Conservation (phyloP, 768 basidiomycete species). For the Xerocomellus dryophilus region DNA sequence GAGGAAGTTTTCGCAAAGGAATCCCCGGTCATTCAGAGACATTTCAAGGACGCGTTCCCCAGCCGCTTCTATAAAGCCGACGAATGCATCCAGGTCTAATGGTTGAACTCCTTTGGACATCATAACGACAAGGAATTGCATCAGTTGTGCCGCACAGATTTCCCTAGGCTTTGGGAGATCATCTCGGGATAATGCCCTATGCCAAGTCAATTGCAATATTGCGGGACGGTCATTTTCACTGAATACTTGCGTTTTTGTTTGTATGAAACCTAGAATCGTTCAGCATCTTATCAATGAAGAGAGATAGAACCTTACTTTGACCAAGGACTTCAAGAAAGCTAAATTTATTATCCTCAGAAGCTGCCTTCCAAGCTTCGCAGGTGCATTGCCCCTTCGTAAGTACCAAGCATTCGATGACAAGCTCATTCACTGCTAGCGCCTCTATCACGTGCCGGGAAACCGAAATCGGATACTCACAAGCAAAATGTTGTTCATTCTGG, state of each 20-base stretch:
- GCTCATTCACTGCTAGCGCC: conserved; percentile 15
- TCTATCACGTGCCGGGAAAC: not conserved
- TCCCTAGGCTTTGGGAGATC: conserved; percentile 3
- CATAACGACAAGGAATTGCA: conserved; percentile 26
- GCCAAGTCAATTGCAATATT: not conserved
- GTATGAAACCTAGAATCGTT: conserved; percentile 14
- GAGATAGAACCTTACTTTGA: conserved; percentile 18
- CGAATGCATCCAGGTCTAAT: not conserved
- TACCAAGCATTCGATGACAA: conserved; percentile 20
- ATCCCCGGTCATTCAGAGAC: not conserved
- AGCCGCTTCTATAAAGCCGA: conserved; percentile 15
- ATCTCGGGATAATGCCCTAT: conserved; percentile 15
- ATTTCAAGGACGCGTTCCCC: conserved; percentile 15
- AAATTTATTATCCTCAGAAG: conserved; percentile 7
- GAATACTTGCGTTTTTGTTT: conserved; percentile 16
- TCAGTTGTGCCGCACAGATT: conserved; percentile 14
- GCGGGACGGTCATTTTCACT: not conserved
- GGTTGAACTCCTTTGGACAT: conserved; percentile 19
- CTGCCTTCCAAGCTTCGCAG: conserved; percentile 24
- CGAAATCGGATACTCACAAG: conserved; percentile 12
- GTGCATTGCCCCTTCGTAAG: conserved; percentile 9
- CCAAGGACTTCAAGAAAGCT: conserved; percentile 13
- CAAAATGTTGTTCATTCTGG: conserved; percentile 16
- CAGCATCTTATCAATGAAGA: not conserved
- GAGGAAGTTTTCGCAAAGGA: conserved; percentile 38